Base-by-base conservation (phyloP, 1,284 basidiomycete species). In the Inonotus obliquus region DNA sequence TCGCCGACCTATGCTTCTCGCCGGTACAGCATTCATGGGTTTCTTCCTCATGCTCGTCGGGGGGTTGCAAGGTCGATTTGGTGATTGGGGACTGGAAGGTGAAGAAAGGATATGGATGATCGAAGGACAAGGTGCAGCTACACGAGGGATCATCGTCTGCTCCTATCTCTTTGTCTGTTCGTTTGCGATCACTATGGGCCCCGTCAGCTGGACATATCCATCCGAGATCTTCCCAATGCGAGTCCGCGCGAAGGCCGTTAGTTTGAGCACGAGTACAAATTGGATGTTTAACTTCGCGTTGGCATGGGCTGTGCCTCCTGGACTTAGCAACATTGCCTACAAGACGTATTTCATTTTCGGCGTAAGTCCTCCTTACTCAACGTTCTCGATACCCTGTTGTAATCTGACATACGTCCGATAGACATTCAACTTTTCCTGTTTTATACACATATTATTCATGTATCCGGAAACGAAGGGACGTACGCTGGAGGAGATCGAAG, bases 41-140 rank as follows among this genome's bases (percentile, higher is more conserved):
- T 83, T 87, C 76, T 91, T 81, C 78, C 80, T 91, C 65, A 87
- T 79, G 77, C 82, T 91, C 57, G 89, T 92, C 69, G 89, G 89
- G 61, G 87, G 86, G 56, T 78, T 91, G 19, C 88, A 90, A 70
- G 87, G 79, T 37, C 70, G 77, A 41, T 90, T 81, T 64, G 89
- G 89, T 32, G 70, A 79, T 57, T 89, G 87, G 87, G 83, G 79
- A 27, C 63, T 54, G 1, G 70, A 80, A 49, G 76, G 77, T 59
- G 73, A 71, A 29, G 61, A 65, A 67, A 62, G 54, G 21, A 76
- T 84, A 11, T 91, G 89, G 89, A 74, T 89, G 45, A 86, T 91
- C 67, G 69, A 71, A 10, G 77, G 75, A 51, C 79, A 91, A 69
- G 73, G 77, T 10, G 68, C 76, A 1, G 80, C 80, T 14, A 89